Percentiles rank a stretch among this genome's conserved stretches.
These are phyloP conservation scores for Citrus cavaleriei DNA, from an alignment of 345 rosid genomes.

Conservation along the genomic window DNA sequence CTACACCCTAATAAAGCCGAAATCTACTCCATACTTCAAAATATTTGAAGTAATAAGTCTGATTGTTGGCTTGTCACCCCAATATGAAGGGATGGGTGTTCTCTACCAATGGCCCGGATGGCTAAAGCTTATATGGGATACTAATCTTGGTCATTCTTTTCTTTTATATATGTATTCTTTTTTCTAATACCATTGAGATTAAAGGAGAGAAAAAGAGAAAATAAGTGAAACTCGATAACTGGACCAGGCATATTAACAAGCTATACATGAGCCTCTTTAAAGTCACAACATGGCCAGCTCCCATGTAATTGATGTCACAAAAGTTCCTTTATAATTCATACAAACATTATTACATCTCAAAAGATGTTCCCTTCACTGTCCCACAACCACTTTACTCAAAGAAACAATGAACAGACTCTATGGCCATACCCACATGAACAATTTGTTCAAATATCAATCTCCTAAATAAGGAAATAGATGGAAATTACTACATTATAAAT, in stretches of 20 bases:
- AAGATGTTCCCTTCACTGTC: conserved; percentile 5
- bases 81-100: too few relatives aligned
- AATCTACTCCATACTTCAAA: too few relatives aligned
- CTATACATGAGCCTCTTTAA: background rate
- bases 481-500: too few relatives aligned
- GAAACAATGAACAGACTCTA: conserved; percentile 9
- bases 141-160: too few relatives aligned
- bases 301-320: background rate
- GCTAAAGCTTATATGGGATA: too few relatives aligned
- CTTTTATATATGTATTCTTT: too few relatives aligned
- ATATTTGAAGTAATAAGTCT: too few relatives aligned
- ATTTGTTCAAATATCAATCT: background rate
- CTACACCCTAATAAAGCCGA: too few relatives aligned
- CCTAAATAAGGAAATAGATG: background rate
- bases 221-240: background rate
- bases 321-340: background rate
- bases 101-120: too few relatives aligned
- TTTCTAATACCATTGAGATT: background rate
- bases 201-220: background rate
- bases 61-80: too few relatives aligned
- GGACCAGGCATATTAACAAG: background rate
- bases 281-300: background rate
- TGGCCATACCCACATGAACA: conserved; percentile 14
- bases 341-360: background rate
- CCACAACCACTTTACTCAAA: conserved; percentile 6